phyloP scores from a whole-genome alignment of 768 basidiomycete species.

The Rhizopogon vesiculosus region DNA sequence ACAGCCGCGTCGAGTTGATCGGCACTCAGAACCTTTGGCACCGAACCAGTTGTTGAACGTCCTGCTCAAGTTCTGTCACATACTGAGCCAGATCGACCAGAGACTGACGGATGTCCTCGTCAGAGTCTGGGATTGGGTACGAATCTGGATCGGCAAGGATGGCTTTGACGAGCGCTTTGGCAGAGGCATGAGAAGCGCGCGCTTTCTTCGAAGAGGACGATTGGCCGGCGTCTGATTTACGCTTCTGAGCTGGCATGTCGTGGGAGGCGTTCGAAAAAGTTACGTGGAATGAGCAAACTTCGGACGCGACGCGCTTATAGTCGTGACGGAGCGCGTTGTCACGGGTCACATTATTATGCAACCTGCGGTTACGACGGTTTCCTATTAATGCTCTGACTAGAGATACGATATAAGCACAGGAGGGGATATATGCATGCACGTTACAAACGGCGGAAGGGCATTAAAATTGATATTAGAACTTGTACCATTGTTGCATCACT shows the following conservation, averaged over 20 bases:
- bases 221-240: conserved; percentile 26
- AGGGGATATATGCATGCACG: too few species aligned
- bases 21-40: conserved; percentile 29
- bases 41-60: conserved; percentile 17
- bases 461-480: too few species aligned
- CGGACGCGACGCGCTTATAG: conserved; percentile 10
- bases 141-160: conserved; percentile 33
- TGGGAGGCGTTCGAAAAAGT: neutral
- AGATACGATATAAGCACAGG: too few species aligned
- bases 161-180: conserved; percentile 29
- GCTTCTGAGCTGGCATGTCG: conserved; percentile 26
- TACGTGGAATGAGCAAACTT: too few species aligned
- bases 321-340: conserved; percentile 23
- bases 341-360: conserved; percentile 12
- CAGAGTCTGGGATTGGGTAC: conserved; percentile 32
- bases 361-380: neutral
- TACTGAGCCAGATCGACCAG: conserved; percentile 30
- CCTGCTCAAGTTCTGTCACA: conserved; percentile 25
- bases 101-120: conserved; percentile 23
- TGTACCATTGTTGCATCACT: too few species aligned
- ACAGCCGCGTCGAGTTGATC: conserved; percentile 37
- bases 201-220: conserved; percentile 25
- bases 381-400: too few species aligned
- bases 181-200: conserved; percentile 25
- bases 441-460: too few species aligned